These are phyloP conservation scores for Verruconis gallopava DNA, from an alignment of 2,329 filamentous ascomycete genomes.

Conservation along the genomic window DNA sequence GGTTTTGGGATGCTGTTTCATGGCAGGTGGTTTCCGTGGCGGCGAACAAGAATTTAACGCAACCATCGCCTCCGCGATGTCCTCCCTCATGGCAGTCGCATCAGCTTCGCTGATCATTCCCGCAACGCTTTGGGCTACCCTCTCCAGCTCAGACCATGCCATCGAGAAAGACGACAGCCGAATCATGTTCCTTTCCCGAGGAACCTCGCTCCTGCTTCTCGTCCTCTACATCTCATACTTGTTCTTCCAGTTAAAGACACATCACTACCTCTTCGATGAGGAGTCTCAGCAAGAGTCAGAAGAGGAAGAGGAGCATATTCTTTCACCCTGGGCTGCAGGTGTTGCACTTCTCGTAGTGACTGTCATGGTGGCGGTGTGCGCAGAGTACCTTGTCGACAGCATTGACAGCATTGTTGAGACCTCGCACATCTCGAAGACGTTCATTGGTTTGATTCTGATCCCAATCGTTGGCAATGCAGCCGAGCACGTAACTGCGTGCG, in stretches of 20 bases:
- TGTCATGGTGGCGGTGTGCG: slow-evolving; percentile 36
- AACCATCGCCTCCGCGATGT: slow-evolving; percentile 67
- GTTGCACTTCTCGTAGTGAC: slow-evolving; percentile 36
- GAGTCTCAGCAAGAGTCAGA: slow-evolving; percentile 23
- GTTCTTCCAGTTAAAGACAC: slow-evolving; percentile 41
- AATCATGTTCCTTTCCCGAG: slow-evolving; percentile 37
- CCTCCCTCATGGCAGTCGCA: slow-evolving; percentile 44
- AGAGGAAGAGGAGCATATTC: slow-evolving; percentile 25
- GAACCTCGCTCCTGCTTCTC: slow-evolving; percentile 41
- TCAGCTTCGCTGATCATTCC: slow-evolving; percentile 41
- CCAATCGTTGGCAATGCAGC: slow-evolving; percentile 46
- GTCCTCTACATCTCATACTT: slow-evolving; percentile 41
- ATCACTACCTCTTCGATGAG: slow-evolving; percentile 34
- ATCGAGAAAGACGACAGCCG: slow-evolving; percentile 29
- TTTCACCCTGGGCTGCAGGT: slow-evolving; percentile 32
- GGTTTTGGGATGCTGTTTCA: slow-evolving; percentile 41
- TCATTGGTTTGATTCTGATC: slow-evolving; percentile 43
- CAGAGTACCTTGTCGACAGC: slow-evolving; percentile 41
- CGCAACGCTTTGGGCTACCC: slow-evolving; percentile 37
- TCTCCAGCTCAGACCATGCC: slow-evolving; percentile 23
- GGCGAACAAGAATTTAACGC: slow-evolving; percentile 48
- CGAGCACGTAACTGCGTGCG: slow-evolving; percentile 42
- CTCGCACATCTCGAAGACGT: slow-evolving; percentile 40
- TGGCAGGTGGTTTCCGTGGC: slow-evolving; percentile 33
- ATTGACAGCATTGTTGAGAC: slow-evolving; percentile 41